phyloP scores from a whole-genome alignment of 306 rosid species.

The Rosa rugosa region DNA sequence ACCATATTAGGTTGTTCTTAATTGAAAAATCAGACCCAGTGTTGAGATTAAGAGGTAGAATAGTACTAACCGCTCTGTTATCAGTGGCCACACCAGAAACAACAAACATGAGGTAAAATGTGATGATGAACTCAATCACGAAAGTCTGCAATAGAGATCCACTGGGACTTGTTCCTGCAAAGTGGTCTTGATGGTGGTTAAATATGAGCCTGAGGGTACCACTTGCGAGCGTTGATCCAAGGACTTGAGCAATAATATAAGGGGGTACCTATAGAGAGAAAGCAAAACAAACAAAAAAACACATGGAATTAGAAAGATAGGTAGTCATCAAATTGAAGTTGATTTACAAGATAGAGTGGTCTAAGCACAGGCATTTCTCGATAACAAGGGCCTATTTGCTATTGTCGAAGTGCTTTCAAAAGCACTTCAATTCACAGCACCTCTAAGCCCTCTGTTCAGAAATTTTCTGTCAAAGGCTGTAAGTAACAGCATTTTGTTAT shows the following conservation, averaged over 20 bases:
- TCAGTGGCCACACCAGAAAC: constrained; percentile 82
- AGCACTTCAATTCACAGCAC: too few relatives aligned
- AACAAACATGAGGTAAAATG: constrained; percentile 76
- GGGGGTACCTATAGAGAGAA: constrained; percentile 57
- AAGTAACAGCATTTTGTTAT: neutral
- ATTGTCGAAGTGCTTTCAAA: neutral
- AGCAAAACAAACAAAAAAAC: neutral
- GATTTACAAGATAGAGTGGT: neutral
- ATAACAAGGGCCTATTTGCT: neutral
- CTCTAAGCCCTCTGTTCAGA: too few relatives aligned
- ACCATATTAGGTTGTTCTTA: constrained; percentile 3
- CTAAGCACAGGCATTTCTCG: neutral
- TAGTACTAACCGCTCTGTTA: constrained; percentile 60
- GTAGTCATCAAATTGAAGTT: neutral
- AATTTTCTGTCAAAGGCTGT: neutral
- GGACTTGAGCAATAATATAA: constrained; percentile 55
- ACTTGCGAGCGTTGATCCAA: constrained; percentile 73
- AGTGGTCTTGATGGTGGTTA: constrained; percentile 38
- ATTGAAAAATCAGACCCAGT: neutral
- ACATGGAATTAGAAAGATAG: neutral
- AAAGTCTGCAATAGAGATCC: constrained; percentile 64
- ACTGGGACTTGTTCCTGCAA: constrained; percentile 57
- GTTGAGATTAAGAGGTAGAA: neutral
- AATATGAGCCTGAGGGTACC: constrained; percentile 70
- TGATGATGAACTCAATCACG: constrained; percentile 76